Conservation (phyloP, 2,329 filamentous ascomycete species). For the Gliomastix tumulicola region DNA sequence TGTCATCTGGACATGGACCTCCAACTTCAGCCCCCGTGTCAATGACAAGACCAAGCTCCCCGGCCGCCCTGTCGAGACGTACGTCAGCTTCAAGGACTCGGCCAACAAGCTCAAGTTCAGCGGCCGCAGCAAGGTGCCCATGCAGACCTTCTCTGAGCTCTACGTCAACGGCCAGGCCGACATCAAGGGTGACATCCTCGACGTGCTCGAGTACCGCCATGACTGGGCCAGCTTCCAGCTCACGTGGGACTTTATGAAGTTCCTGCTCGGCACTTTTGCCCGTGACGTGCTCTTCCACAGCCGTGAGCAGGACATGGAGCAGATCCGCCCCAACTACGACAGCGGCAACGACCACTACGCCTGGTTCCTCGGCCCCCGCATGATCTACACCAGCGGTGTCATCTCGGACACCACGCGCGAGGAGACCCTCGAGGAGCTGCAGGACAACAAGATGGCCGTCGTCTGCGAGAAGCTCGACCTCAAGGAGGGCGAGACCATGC, state of each 20-base stretch:
- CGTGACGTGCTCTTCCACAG: constrained; percentile 91
- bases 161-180: constrained; percentile 94
- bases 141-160: constrained; percentile 96
- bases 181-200: constrained; percentile 88
- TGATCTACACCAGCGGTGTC: constrained; percentile 97
- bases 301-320: constrained; percentile 87
- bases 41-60: constrained; percentile 88
- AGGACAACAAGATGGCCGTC: constrained; percentile 93
- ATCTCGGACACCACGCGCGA: constrained; percentile 83
- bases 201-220: constrained; percentile 87
- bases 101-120: constrained; percentile 59
- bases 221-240: constrained; percentile 97
- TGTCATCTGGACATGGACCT: constrained; percentile 76
- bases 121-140: constrained; percentile 74
- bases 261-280: constrained; percentile 80
- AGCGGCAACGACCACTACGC: constrained; percentile 96
- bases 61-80: constrained; percentile 83
- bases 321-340: constrained; percentile 97
- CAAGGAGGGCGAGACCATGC: constrained; percentile 71
- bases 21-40: constrained; percentile 76
- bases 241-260: constrained; percentile 77
- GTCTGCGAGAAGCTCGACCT: constrained; percentile 95
- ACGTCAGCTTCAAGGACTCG: constrained; percentile 74
- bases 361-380: constrained; percentile 96
- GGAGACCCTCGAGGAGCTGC: constrained; percentile 87